These are phyloP conservation scores for Geosmithia putterillii DNA, from an alignment of 2,329 filamentous ascomycete genomes.

Conservation along the genomic window DNA sequence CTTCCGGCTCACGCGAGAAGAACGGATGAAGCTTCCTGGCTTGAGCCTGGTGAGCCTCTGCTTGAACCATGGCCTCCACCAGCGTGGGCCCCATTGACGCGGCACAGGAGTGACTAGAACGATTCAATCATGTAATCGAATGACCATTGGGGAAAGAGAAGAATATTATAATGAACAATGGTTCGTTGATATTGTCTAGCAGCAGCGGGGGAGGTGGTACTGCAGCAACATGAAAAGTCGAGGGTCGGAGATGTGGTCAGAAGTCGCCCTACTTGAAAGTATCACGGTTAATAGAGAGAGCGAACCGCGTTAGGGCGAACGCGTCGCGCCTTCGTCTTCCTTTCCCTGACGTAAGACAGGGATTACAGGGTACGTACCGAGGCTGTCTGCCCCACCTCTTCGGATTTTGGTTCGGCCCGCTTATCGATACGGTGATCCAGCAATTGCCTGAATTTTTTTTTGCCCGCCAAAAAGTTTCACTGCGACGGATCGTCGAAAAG, in stretches of 20 bases:
- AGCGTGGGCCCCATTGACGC: constrained; percentile 27
- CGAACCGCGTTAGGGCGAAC: neutral
- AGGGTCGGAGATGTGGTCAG: neutral
- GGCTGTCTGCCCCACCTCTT: constrained; percentile 10
- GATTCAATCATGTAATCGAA: neutral
- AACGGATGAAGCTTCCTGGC: constrained; percentile 42
- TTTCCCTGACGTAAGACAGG: neutral
- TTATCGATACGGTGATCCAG: constrained; percentile 13
- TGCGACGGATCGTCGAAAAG: neutral
- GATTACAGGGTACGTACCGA: constrained; percentile 5
- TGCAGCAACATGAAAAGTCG: neutral
- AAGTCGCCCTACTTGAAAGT: neutral
- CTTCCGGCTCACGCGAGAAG: constrained; percentile 23
- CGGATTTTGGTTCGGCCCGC: constrained; percentile 15
- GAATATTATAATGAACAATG: neutral
- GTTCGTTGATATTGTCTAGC: neutral
- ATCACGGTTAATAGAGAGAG: neutral
- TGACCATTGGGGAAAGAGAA: neutral
- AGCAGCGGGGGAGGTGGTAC: neutral
- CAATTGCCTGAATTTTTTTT: constrained; percentile 19
- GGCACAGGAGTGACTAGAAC: neutral
- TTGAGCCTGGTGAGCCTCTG: neutral
- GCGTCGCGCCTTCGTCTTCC: neutral
- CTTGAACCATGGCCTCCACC: constrained; percentile 30
- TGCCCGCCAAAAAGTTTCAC: constrained; percentile 7